Evolutionary conservation across 768 basidiomycete genomes (phyloP).

Genomic region (Termitomyces heimii): DNA sequence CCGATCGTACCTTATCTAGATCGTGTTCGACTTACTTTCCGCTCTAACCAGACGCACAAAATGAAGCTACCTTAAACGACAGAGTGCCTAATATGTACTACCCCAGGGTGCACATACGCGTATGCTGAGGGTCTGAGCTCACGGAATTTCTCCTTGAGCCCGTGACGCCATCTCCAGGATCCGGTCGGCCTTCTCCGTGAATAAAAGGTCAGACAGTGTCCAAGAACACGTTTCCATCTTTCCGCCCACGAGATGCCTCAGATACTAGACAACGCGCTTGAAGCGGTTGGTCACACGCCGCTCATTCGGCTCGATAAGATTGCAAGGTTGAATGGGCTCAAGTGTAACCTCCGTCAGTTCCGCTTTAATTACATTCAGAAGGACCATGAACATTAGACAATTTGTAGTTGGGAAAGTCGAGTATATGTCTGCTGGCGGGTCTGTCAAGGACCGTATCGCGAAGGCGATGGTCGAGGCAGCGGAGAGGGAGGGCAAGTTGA

Average conservation of each 20-base stretch:
- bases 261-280: slow-evolving; percentile 75
- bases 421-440: slow-evolving; percentile 86
- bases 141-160: not conserved
- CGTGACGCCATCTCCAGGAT: not conserved
- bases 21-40: not conserved
- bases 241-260: slow-evolving; percentile 26
- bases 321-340: slow-evolving; percentile 64
- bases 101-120: not conserved
- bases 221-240: not conserved
- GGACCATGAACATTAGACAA: not conserved
- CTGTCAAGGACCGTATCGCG: slow-evolving; percentile 94
- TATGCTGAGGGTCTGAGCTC: not conserved
- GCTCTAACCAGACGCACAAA: not conserved
- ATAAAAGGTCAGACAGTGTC: slow-evolving; percentile 8
- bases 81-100: not conserved
- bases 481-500: slow-evolving; percentile 78
- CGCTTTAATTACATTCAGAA: not conserved
- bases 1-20: not conserved
- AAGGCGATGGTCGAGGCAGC: slow-evolving; percentile 97
- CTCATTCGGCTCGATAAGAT: slow-evolving; percentile 82
- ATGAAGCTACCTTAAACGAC: not conserved
- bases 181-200: slow-evolving; percentile 2
- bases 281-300: slow-evolving; percentile 87
- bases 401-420: slow-evolving; percentile 83
- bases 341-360: slow-evolving; percentile 83